Percentiles rank a stretch among this genome's conserved stretches.
phyloP scores from a whole-genome alignment of 2,329 filamentous ascomycete genomes.

The Trichocomaceae sp. region DNA sequence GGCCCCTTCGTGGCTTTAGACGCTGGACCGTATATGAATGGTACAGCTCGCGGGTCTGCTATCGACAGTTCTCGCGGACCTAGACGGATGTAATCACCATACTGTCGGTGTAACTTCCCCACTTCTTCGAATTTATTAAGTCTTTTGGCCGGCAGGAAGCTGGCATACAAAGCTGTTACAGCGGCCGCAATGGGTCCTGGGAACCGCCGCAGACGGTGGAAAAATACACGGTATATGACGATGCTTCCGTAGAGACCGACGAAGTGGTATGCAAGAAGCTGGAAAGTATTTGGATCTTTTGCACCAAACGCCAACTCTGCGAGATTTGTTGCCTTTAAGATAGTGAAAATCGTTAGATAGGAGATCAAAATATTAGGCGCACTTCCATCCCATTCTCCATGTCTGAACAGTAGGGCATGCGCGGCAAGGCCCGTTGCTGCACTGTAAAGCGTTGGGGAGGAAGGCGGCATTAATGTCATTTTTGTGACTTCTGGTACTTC shows the following conservation, averaged over 20 bases:
- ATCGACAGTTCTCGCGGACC: slow-evolving; percentile 12
- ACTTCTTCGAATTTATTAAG: slow-evolving; percentile 23
- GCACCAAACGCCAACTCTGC: background rate
- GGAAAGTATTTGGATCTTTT: background rate
- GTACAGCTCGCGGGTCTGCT: slow-evolving; percentile 9
- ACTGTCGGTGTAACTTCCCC: slow-evolving; percentile 9
- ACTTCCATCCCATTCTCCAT: slow-evolving; percentile 12
- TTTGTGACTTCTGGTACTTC: background rate
- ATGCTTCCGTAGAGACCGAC: slow-evolving; percentile 18
- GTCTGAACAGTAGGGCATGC: slow-evolving; percentile 4
- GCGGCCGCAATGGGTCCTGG: slow-evolving; percentile 21
- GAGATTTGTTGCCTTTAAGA: background rate
- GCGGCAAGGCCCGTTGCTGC: slow-evolving; percentile 5
- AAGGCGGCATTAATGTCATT: background rate
- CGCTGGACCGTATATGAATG: slow-evolving; percentile 9
- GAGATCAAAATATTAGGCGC: background rate
- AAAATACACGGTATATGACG: slow-evolving; percentile 21
- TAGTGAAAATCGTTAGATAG: background rate
- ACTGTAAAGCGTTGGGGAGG: background rate
- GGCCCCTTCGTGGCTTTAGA: slow-evolving; percentile 11
- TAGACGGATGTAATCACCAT: slow-evolving; percentile 13
- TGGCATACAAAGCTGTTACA: slow-evolving; percentile 19
- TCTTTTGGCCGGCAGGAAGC: slow-evolving; percentile 13
- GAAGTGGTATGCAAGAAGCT: slow-evolving; percentile 5
- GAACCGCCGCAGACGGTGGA: slow-evolving; percentile 22